Conservation (phyloP, 768 basidiomycete genomes). For the Leucocoprinus birnbaumii region DNA sequence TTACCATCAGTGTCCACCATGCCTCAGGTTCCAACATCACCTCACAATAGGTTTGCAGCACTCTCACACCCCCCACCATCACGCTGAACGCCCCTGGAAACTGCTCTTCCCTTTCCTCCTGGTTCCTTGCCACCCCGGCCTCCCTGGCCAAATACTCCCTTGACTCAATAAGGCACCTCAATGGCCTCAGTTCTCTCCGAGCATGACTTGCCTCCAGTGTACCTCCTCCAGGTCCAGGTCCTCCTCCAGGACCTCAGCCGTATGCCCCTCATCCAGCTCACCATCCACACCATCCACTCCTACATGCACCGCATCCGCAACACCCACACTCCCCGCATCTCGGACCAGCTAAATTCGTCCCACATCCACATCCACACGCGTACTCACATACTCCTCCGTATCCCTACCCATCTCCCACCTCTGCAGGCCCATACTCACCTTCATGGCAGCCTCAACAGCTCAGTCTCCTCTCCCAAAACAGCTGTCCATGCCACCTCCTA, state of each 20-base stretch:
- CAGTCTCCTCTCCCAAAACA: no score
- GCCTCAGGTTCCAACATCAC: not conserved
- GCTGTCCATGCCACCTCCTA: no score
- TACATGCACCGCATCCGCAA: slow-evolving; percentile 21
- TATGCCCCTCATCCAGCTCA: slow-evolving; percentile 26
- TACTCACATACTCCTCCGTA: slow-evolving; percentile 22
- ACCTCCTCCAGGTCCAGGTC: no score
- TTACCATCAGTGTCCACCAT: not conserved
- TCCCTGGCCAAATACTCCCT: not conserved
- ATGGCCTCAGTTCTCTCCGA: not conserved
- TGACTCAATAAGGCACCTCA: not conserved
- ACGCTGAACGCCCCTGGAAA: no score
- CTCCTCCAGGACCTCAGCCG: no score
- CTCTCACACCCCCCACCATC: not conserved
- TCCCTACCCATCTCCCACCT: slow-evolving; percentile 35
- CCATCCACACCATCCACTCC: slow-evolving; percentile 21
- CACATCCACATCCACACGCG: slow-evolving; percentile 23
- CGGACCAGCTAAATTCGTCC: slow-evolving; percentile 19
- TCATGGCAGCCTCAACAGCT: slow-evolving; percentile 37
- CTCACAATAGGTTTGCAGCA: not conserved
- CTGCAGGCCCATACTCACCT: slow-evolving; percentile 29
- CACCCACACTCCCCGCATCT: slow-evolving; percentile 27
- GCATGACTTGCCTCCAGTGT: no score
- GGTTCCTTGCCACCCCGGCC: no score
- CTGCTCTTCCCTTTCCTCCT: no score